Base-by-base conservation (phyloP, 345 rosid species). In the Citrus glauca region DNA sequence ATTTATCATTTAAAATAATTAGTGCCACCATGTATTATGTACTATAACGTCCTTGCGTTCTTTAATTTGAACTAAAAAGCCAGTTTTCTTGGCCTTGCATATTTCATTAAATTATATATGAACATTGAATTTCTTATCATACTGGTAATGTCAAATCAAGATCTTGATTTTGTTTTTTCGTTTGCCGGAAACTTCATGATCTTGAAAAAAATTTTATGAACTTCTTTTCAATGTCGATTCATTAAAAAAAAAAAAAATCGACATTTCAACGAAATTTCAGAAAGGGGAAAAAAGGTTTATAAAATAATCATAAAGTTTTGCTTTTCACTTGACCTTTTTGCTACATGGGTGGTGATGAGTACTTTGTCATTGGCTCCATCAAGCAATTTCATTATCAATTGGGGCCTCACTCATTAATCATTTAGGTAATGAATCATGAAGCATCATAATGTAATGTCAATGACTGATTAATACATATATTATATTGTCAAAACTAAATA, bases 21-120 rank as follows among this genome's bases (percentile, higher is more conserved):
- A 5, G 57, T 17, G 57, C n/a, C 22, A 45, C 50, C 50, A 45
- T 45, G 5, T 45, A 2, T 45, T 13, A 11, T 11, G 50, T 45
- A 45, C 50, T 13, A 45, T 3, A 45, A 13, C 50, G 50, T 45
- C 50, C 50, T 38, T 20, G 24, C 35, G 25, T 38, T 60, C 67
- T 65, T 77, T 68, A 74, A 59, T 80, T 78, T 84, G 69, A 77
- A 65, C 17, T 8, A n/a, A 71, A 82, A 73, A 63, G n/a, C 28
- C 24, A 4, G 4, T 42, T 27, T 56, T 32, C 57, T 53, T 20
- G 73, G 66, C 73, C 79, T 62, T 1, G 28, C n/a, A 53, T 5
- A 17, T 53, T 53, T 17, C 50, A 13, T 45, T 45, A 45, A 3
- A 45, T 45, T 45, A 45, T 45, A 45, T 13, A 45, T 3, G 4